phyloP scores from a whole-genome alignment of 164 flowering plant genomes.

The Taxillus chinensis region DNA sequence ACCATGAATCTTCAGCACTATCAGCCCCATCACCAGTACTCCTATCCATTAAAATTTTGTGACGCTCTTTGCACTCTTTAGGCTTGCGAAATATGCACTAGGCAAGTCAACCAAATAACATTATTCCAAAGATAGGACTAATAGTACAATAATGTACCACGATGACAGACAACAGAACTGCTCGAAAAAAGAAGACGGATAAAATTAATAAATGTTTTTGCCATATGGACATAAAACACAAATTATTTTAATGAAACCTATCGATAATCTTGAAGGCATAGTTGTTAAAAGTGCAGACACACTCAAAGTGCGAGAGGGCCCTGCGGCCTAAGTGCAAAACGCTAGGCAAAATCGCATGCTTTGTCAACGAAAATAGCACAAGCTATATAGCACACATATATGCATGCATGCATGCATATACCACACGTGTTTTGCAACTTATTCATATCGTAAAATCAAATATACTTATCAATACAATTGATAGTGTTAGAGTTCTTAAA shows the following conservation, averaged over 20 bases:
- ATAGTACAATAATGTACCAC: neutral
- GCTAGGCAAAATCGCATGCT: no score
- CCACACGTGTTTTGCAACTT: no score
- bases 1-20: constrained; percentile 95
- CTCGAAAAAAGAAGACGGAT: neutral
- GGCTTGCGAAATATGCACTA: constrained; percentile 84
- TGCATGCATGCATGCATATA: no score
- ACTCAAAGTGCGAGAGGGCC: no score
- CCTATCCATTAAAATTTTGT: constrained; percentile 74
- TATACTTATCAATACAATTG: no score
- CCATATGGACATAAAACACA: neutral
- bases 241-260: neutral
- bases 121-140: neutral
- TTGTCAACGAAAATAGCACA: no score
- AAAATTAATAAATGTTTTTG: neutral
- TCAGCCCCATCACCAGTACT: constrained; percentile 84
- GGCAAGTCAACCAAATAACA: constrained; percentile 5
- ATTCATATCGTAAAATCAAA: no score
- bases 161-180: neutral
- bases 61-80: constrained; percentile 90
- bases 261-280: neutral
- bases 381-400: no score
- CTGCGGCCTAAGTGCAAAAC: no score
- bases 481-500: no score
- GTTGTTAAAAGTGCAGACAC: no score